Evolutionary conservation across 202 grass and related monocot genomes (phyloP), one percentile per base, ranked within the genome.

Genomic region (Musa balbisiana): DNA sequence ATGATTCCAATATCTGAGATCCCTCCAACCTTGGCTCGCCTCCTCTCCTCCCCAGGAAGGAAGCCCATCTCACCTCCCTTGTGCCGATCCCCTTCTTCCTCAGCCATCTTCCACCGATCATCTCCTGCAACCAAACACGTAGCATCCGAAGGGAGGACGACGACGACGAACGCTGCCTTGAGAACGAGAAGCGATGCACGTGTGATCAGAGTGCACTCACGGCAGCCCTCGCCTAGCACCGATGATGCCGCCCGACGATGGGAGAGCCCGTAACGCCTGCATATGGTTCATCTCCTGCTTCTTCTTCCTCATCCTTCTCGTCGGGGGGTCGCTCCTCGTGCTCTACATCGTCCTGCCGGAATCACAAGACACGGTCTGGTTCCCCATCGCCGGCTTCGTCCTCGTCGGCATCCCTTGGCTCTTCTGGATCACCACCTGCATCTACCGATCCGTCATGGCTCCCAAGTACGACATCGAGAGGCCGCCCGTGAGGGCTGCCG

Each of bases 361-460:
- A 11, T 10, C 16, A 11, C 76, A 77, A 49, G 24, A 53, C 64
- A 87, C 90, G 22, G 64, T 3, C 1, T 92, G 86, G 86, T 76
- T 92, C 71, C 64, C 84, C 23, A 22, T 71, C 56, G 84, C 73
- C 49, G 89, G 89, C 8, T 62, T 89, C 26, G 55, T 67, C 19
- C 76, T 92, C 73, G 89, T 92, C 58, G 71, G 69, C 56, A 72
- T 89, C 11, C 86, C 90, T 0, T 92, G 90, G 90, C 77, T 75
- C 55, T 92, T 92, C 84, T 92, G 90, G 90, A 14, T 85, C 74
- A 54, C 15, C 76, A 92, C 80, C 3, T 81, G 74, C 82, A 2
- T 23, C 15, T 92, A 89, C 80, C 76, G 86, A 1, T 87, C 81
- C 69, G 43, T 49, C 12, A 2, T 3, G 9, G 8, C 22, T 1